phyloP scores from a whole-genome alignment of 1,284 basidiomycete genomes.

The Heterobasidion occidentale region DNA sequence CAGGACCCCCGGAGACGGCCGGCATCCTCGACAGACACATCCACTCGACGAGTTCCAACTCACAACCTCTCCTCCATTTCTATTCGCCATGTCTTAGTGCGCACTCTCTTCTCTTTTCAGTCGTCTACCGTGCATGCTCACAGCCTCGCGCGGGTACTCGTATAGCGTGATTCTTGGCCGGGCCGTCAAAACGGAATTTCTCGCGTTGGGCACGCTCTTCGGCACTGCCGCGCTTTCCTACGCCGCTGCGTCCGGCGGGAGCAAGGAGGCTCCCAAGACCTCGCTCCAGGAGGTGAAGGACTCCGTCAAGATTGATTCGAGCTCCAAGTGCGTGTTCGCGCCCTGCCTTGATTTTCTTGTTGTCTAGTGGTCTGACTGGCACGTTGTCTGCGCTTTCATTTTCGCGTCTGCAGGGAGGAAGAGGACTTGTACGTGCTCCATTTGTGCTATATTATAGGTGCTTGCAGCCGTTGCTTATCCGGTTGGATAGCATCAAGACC shows the following conservation, averaged over 20 bases:
- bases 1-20: background rate
- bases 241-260: conserved; percentile 36
- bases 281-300: conserved; percentile 48
- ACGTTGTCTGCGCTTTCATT: background rate
- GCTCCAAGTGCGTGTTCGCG: conserved; percentile 47
- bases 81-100: conserved; percentile 2
- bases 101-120: background rate
- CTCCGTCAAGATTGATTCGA: conserved; percentile 51
- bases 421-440: conserved; percentile 57
- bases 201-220: conserved; percentile 58
- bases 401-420: conserved; percentile 43
- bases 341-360: background rate
- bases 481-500: conserved; percentile 60
- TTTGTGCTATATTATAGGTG: conserved; percentile 8
- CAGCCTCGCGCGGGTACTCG: background rate
- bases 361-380: background rate
- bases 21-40: background rate
- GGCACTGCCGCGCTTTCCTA: conserved; percentile 42
- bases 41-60: background rate
- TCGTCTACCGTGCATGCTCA: background rate
- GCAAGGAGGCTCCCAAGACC: conserved; percentile 28
- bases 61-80: background rate
- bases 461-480: conserved; percentile 30
- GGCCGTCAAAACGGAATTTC: conserved; percentile 69
- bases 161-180: conserved; percentile 64